These are phyloP conservation scores for Gymnopus androsaceus DNA, from an alignment of 1,284 basidiomycete genomes.

Conservation along the genomic window DNA sequence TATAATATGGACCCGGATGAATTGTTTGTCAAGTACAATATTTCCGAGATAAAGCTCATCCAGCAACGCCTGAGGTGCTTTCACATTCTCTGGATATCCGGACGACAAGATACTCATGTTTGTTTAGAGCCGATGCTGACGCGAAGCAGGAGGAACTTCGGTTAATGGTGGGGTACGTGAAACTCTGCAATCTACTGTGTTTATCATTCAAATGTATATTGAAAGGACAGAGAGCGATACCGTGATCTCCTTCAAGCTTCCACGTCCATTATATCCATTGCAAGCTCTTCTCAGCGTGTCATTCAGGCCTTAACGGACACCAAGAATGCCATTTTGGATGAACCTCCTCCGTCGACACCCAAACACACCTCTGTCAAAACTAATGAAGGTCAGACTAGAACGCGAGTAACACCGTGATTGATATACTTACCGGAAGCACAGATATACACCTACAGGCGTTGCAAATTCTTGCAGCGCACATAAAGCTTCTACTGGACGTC, in stretches of 20 bases:
- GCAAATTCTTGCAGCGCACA: slow-evolving; percentile 80
- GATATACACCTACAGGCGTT: slow-evolving; percentile 70
- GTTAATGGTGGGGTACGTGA: slow-evolving; percentile 91
- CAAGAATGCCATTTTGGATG: slow-evolving; percentile 50
- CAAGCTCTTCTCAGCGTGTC: slow-evolving; percentile 65
- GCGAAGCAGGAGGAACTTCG: slow-evolving; percentile 90
- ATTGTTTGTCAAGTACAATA: slow-evolving; percentile 72
- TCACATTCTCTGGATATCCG: slow-evolving; percentile 1
- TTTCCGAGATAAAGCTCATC: slow-evolving; percentile 73
- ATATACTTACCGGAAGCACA: slow-evolving; percentile 28
- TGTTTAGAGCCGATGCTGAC: slow-evolving; percentile 76
- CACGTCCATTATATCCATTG: slow-evolving; percentile 80
- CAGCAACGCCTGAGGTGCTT: slow-evolving; percentile 72
- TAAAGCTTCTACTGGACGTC: slow-evolving; percentile 85
- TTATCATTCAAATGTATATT: slow-evolving; percentile 35
- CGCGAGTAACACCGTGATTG: background rate
- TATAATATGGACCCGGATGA: slow-evolving; percentile 78
- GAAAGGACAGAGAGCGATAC: slow-evolving; percentile 87
- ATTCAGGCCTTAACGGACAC: slow-evolving; percentile 62
- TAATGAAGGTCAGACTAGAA: slow-evolving; percentile 47
- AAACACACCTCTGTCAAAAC: slow-evolving; percentile 42
- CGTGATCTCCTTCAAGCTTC: slow-evolving; percentile 91
- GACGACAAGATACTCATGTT: slow-evolving; percentile 1
- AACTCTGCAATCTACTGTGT: slow-evolving; percentile 4
- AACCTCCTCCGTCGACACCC: slow-evolving; percentile 44